Evolutionary conservation across 1,284 basidiomycete species (phyloP).

Genomic region (Microbotryum silenes-acaulis): DNA sequence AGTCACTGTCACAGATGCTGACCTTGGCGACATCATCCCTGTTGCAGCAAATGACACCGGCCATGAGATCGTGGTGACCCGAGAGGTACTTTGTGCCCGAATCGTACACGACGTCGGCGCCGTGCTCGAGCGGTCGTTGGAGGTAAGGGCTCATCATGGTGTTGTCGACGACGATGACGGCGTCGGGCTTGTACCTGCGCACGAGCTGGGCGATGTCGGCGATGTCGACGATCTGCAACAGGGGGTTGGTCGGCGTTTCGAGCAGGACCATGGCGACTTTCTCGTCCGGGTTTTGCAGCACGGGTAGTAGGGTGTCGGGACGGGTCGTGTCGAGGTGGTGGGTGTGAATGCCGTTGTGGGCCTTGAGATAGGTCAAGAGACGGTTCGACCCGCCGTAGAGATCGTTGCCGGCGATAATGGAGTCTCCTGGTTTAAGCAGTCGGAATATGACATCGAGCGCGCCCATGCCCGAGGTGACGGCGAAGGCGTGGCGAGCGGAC

Average conservation of each 20-base stretch:
- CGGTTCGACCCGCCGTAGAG: conserved; percentile 97
- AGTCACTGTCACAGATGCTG: conserved; percentile 7
- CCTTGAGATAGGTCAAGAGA: conserved; percentile 72
- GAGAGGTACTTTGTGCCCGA: conserved; percentile 96
- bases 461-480: conserved; percentile 95
- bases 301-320: conserved; percentile 55
- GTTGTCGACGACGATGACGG: conserved; percentile 89
- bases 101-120: conserved; percentile 95
- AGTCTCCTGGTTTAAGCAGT: conserved; percentile 85
- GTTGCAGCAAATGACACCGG: conserved; percentile 86
- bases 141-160: conserved; percentile 99
- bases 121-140: conserved; percentile 89
- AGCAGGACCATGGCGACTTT: conserved; percentile 77
- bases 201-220: conserved; percentile 69
- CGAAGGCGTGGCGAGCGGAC: conserved; percentile 75
- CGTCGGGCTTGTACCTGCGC: conserved; percentile 66
- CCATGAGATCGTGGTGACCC: conserved; percentile 99
- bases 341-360: conserved; percentile 79
- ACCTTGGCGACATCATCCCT: conserved; percentile 83
- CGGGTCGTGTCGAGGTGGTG: conserved; percentile 92
- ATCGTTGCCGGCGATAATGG: conserved; percentile 86
- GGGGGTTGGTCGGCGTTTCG: conserved; percentile 94
- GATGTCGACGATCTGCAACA: conserved; percentile 91
- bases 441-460: conserved; percentile 92
- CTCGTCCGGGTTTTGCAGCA: conserved; percentile 64